Conservation (phyloP, 345 rosid species). For the Eucalyptus globulus region DNA sequence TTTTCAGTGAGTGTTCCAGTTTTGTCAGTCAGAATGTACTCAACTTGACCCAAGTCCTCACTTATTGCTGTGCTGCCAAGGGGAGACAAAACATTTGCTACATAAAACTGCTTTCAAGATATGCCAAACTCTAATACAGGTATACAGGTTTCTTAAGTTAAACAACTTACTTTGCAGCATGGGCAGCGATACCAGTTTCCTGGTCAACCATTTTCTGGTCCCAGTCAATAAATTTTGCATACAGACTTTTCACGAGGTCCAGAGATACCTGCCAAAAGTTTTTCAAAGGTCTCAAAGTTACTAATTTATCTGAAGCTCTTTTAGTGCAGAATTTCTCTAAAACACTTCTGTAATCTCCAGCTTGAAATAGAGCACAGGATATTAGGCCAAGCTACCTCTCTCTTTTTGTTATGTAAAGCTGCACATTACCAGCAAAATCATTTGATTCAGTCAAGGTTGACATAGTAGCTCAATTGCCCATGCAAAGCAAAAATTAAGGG, state of each 20-base stretch:
- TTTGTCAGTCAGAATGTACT: conserved; percentile 96
- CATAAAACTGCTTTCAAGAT: background rate
- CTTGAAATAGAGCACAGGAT: background rate
- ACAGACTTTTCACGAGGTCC: conserved; percentile 89
- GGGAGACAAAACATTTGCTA: conserved; percentile 11
- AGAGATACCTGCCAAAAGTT: conserved; percentile 61
- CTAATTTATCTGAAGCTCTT: background rate
- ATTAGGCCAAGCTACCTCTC: background rate
- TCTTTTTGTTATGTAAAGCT: background rate
- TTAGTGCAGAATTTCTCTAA: background rate
- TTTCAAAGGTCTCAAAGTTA: background rate
- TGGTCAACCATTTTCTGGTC: conserved; percentile 79
- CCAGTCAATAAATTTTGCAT: conserved; percentile 96
- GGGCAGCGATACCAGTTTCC: conserved; percentile 67
- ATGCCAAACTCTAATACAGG: background rate
- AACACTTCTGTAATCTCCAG: background rate
- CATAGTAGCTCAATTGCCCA: background rate
- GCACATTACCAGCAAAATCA: background rate
- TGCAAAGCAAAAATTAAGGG: background rate
- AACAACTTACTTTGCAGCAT: conserved; percentile 84
- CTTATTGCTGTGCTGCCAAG: conserved; percentile 99
- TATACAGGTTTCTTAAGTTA: background rate
- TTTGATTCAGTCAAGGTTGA: background rate
- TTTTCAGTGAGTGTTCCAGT: conserved; percentile 98
- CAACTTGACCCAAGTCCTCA: conserved; percentile 99